Percentiles rank a stretch among this genome's conserved stretches.
phyloP scores from a whole-genome alignment of 257 asterid species.

The Nicotiana tabacum region DNA sequence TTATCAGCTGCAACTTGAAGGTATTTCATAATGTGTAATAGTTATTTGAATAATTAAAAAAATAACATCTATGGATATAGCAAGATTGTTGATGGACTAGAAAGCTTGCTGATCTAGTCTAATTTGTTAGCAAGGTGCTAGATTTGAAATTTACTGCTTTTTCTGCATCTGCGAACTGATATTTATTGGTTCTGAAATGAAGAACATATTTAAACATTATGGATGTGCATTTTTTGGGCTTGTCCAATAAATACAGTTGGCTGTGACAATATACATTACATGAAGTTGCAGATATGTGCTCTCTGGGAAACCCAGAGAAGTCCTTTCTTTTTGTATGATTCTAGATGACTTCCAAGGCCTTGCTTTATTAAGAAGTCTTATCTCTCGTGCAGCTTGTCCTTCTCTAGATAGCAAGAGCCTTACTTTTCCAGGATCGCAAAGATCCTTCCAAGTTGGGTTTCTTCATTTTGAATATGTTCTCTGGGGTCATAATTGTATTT shows the following conservation, averaged over 20 bases:
- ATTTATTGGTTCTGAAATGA: not conserved
- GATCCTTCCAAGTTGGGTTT: not conserved
- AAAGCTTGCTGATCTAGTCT: not conserved
- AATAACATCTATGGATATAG: not conserved
- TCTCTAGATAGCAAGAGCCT: not conserved
- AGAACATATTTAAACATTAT: not conserved
- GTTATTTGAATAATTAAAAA: not conserved
- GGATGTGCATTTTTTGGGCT: not conserved
- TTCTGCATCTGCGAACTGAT: not conserved
- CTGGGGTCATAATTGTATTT: not conserved
- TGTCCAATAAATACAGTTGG: not conserved
- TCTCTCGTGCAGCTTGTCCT: not conserved
- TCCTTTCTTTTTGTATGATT: not conserved
- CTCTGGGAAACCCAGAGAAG: too few relatives aligned
- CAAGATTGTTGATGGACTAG: not conserved
- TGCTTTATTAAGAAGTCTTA: not conserved
- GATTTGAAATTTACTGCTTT: not conserved
- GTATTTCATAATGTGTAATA: slow-evolving; percentile 21
- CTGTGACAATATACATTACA: not conserved
- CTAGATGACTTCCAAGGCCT: not conserved
- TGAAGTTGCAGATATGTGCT: not conserved
- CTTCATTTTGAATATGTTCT: not conserved
- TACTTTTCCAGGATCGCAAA: not conserved
- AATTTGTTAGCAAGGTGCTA: not conserved
- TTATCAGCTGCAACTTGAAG: slow-evolving; percentile 86